phyloP scores from a whole-genome alignment of 345 rosid genomes.

The Mercurialis annua region DNA sequence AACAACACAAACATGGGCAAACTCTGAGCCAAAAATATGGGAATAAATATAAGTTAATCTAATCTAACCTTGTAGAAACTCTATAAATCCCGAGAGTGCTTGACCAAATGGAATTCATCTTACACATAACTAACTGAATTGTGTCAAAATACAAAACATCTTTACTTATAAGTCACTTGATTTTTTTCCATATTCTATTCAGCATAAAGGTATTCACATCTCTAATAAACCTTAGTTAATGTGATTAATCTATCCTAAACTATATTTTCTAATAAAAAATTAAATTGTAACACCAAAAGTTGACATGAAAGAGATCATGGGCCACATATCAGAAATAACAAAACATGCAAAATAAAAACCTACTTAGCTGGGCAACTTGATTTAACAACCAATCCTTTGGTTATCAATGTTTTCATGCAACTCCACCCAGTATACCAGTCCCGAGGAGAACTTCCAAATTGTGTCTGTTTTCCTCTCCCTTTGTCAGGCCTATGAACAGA shows the following conservation, averaged over 20 bases:
- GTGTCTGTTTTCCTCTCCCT: conserved; percentile 64
- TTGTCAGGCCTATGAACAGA: conserved; percentile 68
- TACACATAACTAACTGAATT: no score
- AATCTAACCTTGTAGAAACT: no score
- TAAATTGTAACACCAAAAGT: neutral
- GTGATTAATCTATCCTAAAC: no score
- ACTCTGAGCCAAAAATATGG: no score
- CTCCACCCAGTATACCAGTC: conserved; percentile 97
- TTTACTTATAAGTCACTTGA: no score
- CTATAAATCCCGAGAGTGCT: no score
- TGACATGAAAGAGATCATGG: neutral
- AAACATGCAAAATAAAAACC: conserved; percentile 15
- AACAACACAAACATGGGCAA: neutral
- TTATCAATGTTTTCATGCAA: conserved; percentile 78
- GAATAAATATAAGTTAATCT: no score
- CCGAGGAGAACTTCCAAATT: conserved; percentile 68
- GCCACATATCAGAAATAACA: neutral
- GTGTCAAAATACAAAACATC: no score
- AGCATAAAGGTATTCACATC: no score
- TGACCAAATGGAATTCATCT: no score
- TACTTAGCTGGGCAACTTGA: conserved; percentile 96
- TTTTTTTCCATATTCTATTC: no score
- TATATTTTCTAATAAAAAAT: neutral
- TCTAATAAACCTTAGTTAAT: no score
- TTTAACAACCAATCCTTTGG: conserved; percentile 81